A percentile compares a stretch with the other conserved stretches of the same genome.
Evolutionary conservation across 192 early-diverging fungal species (phyloP).

Genomic region (Chytriomyces confervae): DNA sequence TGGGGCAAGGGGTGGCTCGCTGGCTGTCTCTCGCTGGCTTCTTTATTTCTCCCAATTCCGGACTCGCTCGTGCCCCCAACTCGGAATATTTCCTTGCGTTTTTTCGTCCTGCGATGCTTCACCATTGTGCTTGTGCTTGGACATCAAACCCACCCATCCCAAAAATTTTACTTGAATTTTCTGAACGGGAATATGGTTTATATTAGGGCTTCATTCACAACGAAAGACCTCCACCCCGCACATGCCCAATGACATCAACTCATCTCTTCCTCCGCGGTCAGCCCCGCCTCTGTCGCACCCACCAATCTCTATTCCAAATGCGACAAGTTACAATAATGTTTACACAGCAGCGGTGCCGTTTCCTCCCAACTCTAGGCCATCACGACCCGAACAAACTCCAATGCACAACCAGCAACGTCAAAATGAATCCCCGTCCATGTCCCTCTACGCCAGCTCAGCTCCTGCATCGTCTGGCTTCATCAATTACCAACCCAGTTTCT

Average conservation of each 20-base stretch:
- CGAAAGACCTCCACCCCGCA: no score
- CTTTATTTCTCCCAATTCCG: not conserved
- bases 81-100: no score
- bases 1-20: not conserved
- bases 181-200: no score
- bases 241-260: not conserved
- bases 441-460: constrained; percentile 26
- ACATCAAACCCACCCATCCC: no score
- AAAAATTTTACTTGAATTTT: no score
- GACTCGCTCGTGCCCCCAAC: no score
- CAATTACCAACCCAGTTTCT: not conserved
- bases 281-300: not conserved
- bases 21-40: not conserved
- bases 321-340: not conserved
- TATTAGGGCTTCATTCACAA: no score
- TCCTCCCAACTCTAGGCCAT: not conserved
- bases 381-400: not conserved
- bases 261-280: constrained; percentile 14
- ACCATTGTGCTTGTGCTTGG: no score
- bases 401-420: constrained; percentile 8
- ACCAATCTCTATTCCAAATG: not conserved
- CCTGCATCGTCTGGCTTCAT: constrained; percentile 25
- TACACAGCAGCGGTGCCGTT: not conserved
- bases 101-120: no score
- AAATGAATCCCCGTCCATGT: not conserved